A percentile compares a stretch with the other conserved stretches of the same genome.
Evolutionary conservation across 1,284 basidiomycete species (phyloP).

Genomic region (Tilletia setariae): DNA sequence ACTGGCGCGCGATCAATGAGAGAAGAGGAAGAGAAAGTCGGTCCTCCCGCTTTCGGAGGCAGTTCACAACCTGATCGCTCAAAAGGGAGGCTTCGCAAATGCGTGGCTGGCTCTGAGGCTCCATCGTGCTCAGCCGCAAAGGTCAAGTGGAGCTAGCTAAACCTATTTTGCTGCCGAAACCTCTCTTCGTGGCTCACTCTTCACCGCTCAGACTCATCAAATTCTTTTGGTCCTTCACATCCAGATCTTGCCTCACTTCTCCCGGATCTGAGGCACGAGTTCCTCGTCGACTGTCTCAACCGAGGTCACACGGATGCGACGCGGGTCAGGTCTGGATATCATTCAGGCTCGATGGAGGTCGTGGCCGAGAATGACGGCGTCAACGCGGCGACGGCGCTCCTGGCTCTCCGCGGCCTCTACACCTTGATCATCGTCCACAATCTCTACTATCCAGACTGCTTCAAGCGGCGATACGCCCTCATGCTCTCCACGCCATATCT

Average conservation of each 20-base stretch:
- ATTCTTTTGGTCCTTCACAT: slow-evolving; percentile 76
- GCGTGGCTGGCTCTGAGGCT: slow-evolving; percentile 73
- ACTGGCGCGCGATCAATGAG: slow-evolving; percentile 3
- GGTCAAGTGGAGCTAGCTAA: slow-evolving; percentile 18
- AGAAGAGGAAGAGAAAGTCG: slow-evolving; percentile 45
- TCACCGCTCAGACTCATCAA: slow-evolving; percentile 61
- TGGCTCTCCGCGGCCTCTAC: slow-evolving; percentile 88
- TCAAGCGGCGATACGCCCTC: slow-evolving; percentile 85
- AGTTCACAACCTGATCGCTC: slow-evolving; percentile 68
- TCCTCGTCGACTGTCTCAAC: slow-evolving; percentile 79
- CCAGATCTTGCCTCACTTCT: slow-evolving; percentile 78
- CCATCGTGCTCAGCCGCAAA: slow-evolving; percentile 38
- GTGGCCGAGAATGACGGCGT: slow-evolving; percentile 62
- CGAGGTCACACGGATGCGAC: slow-evolving; percentile 18
- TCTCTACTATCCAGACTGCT: slow-evolving; percentile 93
- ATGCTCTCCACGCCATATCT: slow-evolving; percentile 60
- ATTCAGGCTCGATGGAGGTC: neutral
- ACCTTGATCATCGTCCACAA: slow-evolving; percentile 89
- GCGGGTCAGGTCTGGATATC: neutral
- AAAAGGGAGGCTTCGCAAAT: slow-evolving; percentile 72
- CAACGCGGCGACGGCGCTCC: slow-evolving; percentile 67
- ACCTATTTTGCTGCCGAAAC: neutral
- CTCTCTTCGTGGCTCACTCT: slow-evolving; percentile 56
- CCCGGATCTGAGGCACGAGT: slow-evolving; percentile 82
- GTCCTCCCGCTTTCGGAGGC: slow-evolving; percentile 46